These are phyloP conservation scores for Colletotrichum phormii DNA, from an alignment of 2,329 filamentous ascomycete genomes.

Conservation along the genomic window DNA sequence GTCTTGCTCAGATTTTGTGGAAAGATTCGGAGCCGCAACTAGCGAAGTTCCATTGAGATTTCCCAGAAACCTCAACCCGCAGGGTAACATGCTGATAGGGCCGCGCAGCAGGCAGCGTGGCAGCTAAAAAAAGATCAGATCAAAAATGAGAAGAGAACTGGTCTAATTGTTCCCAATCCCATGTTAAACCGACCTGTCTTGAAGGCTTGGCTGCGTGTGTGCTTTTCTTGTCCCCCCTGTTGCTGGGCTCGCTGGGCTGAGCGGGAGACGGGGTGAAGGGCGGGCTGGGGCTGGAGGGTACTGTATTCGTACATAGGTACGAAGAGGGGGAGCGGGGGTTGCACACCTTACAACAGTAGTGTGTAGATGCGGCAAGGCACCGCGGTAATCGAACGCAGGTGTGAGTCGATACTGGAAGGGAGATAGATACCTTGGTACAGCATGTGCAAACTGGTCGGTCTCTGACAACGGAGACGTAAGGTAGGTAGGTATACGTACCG, in stretches of 20 bases:
- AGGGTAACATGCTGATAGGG: conserved; percentile 7
- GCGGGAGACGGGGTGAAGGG: background rate
- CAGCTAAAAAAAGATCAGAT: conserved; percentile 18
- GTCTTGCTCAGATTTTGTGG: conserved; percentile 6
- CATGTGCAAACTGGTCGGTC: background rate
- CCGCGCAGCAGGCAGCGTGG: background rate
- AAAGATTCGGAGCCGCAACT: conserved; percentile 1
- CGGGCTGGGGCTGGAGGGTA: background rate
- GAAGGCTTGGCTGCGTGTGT: conserved; percentile 21
- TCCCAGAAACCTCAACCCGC: background rate
- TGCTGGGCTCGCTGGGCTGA: background rate
- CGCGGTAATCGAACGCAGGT: background rate
- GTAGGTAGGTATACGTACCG: background rate
- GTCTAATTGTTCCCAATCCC: conserved; percentile 6
- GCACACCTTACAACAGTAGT: no score
- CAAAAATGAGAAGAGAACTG: no score
- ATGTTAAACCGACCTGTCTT: conserved; percentile 1
- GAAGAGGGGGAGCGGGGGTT: background rate
- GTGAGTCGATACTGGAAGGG: background rate
- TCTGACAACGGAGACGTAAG: background rate
- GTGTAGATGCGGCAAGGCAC: background rate
- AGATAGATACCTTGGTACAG: background rate
- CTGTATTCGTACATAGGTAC: no score
- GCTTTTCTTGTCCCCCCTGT: background rate
- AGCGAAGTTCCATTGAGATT: background rate